Conservation (phyloP, 1,139 yeast species). For the Yamadazyma mexicana region DNA sequence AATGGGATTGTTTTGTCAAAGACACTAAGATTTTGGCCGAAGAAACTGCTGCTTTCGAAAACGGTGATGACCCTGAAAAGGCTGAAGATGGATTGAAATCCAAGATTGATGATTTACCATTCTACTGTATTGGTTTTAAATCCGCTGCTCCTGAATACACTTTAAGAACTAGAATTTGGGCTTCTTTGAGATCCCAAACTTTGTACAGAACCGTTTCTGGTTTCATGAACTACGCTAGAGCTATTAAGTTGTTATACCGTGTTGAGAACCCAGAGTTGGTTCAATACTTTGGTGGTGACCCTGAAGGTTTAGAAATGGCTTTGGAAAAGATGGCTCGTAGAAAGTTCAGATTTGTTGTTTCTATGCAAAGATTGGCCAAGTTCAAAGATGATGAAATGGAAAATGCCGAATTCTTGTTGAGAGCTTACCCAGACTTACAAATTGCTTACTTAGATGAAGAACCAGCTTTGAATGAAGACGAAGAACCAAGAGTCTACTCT, state of each 20-base stretch:
- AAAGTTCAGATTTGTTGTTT: slow-evolving; percentile 94
- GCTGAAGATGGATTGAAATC: slow-evolving; percentile 74
- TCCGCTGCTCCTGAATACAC: slow-evolving; percentile 99
- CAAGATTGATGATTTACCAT: slow-evolving; percentile 95
- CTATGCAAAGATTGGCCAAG: slow-evolving; percentile 98
- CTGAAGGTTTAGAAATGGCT: slow-evolving; percentile 92
- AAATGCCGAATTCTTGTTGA: slow-evolving; percentile 94
- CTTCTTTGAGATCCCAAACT: slow-evolving; percentile 96
- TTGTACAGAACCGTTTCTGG: slow-evolving; percentile 98
- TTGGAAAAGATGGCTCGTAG: slow-evolving; percentile 99
- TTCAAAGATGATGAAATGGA: slow-evolving; percentile 97
- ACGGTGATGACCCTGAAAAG: slow-evolving; percentile 65
- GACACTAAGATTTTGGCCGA: slow-evolving; percentile 98
- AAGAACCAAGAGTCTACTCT: slow-evolving; percentile 95
- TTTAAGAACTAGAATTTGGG: slow-evolving; percentile 98
- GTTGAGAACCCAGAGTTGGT: slow-evolving; percentile 99
- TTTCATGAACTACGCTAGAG: slow-evolving; percentile 98
- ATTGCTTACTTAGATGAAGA: slow-evolving; percentile 98
- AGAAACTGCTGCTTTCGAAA: slow-evolving; percentile 87
- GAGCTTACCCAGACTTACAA: slow-evolving; percentile 98
- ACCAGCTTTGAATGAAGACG: slow-evolving; percentile 86
- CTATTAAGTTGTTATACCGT: slow-evolving; percentile 93
- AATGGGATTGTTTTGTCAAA: slow-evolving; percentile 99
- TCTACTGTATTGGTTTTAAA: slow-evolving; percentile 98
- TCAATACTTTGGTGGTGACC: slow-evolving; percentile 97